A percentile compares a stretch with the other conserved stretches of the same genome.
Conservation (phyloP, 805 yeast species). For the Babjeviella inositovora region DNA sequence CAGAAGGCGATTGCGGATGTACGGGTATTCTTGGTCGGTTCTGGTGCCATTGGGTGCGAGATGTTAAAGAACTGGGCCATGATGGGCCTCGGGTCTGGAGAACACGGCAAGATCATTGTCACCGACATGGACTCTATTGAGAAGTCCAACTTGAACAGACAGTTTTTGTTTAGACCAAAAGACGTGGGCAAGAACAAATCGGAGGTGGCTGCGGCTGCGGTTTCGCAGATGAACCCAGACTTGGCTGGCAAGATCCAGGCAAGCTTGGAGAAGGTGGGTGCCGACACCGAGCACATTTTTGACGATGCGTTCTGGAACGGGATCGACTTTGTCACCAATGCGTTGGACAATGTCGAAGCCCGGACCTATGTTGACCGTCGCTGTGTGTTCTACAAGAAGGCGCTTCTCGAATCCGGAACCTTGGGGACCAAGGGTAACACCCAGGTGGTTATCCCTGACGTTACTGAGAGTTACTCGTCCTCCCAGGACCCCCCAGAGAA, state of each 20-base stretch:
- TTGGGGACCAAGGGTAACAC: slow-evolving; percentile 97
- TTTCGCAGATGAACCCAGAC: slow-evolving; percentile 71
- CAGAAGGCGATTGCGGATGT: slow-evolving; percentile 62
- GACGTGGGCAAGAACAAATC: slow-evolving; percentile 91
- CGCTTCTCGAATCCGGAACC: slow-evolving; percentile 92
- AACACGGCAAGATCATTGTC: slow-evolving; percentile 65
- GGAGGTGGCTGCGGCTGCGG: slow-evolving; percentile 82
- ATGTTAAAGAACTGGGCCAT: slow-evolving; percentile 97
- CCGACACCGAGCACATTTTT: slow-evolving; percentile 81
- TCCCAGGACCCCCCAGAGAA: slow-evolving; percentile 98
- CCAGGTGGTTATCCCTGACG: slow-evolving; percentile 84
- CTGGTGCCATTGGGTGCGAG: slow-evolving; percentile 99
- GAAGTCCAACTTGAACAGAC: slow-evolving; percentile 91
- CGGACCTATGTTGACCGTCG: slow-evolving; percentile 96
- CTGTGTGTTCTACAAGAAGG: slow-evolving; percentile 83
- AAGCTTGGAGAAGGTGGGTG: slow-evolving; percentile 76
- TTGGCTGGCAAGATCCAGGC: slow-evolving; percentile 63
- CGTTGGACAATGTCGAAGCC: slow-evolving; percentile 94
- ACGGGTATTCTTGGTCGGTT: slow-evolving; percentile 82
- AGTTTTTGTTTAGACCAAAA: slow-evolving; percentile 83
- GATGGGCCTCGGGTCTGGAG: slow-evolving; percentile 90
- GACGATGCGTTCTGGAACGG: slow-evolving; percentile 73
- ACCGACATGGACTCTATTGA: slow-evolving; percentile 95
- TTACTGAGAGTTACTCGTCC: slow-evolving; percentile 92
- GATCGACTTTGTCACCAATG: slow-evolving; percentile 87